Conservation (phyloP, 108 stramenopile genomes). For the Cyclostephanos tholiformis region DNA sequence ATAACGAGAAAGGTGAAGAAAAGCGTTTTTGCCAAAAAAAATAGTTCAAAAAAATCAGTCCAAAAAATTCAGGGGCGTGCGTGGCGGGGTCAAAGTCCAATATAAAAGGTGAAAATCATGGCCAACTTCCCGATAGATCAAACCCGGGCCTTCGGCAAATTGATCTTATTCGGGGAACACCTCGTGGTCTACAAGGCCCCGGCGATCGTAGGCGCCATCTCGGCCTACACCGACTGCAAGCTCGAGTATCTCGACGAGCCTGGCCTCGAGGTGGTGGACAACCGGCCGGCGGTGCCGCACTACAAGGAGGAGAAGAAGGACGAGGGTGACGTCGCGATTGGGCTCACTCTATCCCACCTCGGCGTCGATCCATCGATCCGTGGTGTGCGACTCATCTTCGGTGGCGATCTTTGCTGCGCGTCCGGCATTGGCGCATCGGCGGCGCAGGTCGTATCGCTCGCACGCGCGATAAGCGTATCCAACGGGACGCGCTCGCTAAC, state of each 20-base stretch:
- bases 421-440: conserved; percentile 86
- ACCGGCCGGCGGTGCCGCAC: conserved; percentile 83
- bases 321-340: conserved; percentile 73
- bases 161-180: conserved; percentile 90
- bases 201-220: conserved; percentile 85
- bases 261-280: conserved; percentile 70
- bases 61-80: too few relatives aligned
- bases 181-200: conserved; percentile 91
- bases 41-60: too few relatives aligned
- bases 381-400: conserved; percentile 70
- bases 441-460: conserved; percentile 81
- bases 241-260: conserved; percentile 46
- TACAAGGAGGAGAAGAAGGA: conserved; percentile 87
- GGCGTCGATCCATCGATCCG: conserved; percentile 53
- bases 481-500: conserved; percentile 46
- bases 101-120: conserved; percentile 11
- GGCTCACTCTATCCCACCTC: conserved; percentile 74
- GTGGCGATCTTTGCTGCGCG: conserved; percentile 79
- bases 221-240: conserved; percentile 80
- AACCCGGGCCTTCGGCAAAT: conserved; percentile 82
- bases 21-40: too few relatives aligned
- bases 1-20: too few relatives aligned
- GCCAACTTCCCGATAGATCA: conserved; percentile 40
- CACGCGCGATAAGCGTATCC: conserved; percentile 72
- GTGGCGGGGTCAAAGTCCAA: too few relatives aligned